Conservation (phyloP, 2,329 filamentous ascomycete genomes). For the Xylariaceae sp. region DNA sequence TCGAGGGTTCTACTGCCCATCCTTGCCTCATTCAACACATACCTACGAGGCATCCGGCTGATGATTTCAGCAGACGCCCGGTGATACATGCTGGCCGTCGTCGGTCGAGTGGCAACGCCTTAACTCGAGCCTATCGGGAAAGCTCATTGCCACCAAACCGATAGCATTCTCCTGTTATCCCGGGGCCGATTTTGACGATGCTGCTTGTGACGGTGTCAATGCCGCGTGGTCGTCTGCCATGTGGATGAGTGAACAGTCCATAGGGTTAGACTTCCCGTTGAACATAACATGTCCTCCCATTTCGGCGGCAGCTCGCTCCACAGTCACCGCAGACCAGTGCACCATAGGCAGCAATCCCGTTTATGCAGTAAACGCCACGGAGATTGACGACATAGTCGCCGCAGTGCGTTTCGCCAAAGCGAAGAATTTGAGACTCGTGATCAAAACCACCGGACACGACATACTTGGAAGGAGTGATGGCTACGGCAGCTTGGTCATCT, state of each 20-base stretch:
- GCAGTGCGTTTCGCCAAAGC: neutral
- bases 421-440: neutral
- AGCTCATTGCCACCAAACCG: neutral
- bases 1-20: neutral
- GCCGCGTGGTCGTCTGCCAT: neutral
- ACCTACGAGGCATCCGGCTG: neutral
- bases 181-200: neutral
- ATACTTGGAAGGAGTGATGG: neutral
- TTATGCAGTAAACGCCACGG: neutral
- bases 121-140: neutral
- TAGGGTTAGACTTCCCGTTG: neutral
- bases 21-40: neutral
- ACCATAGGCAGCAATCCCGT: neutral
- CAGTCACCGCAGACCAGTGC: neutral
- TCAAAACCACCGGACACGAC: neutral
- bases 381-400: neutral
- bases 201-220: neutral
- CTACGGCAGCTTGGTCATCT: neutral
- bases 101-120: neutral
- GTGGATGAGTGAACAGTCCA: neutral
- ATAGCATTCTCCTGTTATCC: neutral
- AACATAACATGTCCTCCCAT: neutral
- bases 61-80: neutral
- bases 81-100: neutral
- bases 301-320: neutral